A percentile compares a stretch with the other conserved stretches of the same genome.
These are phyloP conservation scores for Fusarium scirpi DNA, from an alignment of 2,329 filamentous ascomycete species.

Conservation along the genomic window DNA sequence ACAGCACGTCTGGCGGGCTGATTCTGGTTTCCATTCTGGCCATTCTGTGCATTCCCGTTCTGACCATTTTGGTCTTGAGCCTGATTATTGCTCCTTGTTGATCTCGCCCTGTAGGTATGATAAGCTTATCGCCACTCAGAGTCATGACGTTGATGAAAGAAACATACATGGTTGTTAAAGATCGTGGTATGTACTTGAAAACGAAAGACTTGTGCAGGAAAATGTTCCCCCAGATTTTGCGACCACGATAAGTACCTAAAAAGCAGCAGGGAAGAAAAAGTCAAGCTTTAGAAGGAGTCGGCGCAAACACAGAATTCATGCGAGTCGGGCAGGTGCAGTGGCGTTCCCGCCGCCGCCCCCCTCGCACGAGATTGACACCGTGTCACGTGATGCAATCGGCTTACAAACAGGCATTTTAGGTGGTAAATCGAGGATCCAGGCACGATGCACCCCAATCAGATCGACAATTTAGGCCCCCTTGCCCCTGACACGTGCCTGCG, in stretches of 20 bases:
- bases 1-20: slow-evolving; percentile 50
- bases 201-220: neutral
- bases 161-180: slow-evolving; percentile 28
- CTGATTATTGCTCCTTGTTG: slow-evolving; percentile 33
- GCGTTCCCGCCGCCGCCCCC: slow-evolving; percentile 30
- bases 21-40: slow-evolving; percentile 27
- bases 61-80: slow-evolving; percentile 16
- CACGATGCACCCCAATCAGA: slow-evolving; percentile 36
- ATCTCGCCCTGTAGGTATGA: slow-evolving; percentile 39
- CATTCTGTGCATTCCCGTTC: slow-evolving; percentile 7
- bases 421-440: slow-evolving; percentile 24
- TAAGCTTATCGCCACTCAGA: slow-evolving; percentile 24
- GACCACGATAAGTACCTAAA: slow-evolving; percentile 9
- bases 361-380: slow-evolving; percentile 49
- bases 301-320: slow-evolving; percentile 36
- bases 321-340: slow-evolving; percentile 33
- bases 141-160: neutral
- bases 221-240: slow-evolving; percentile 5
- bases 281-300: slow-evolving; percentile 23
- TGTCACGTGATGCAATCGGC: slow-evolving; percentile 49
- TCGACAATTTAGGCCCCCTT: slow-evolving; percentile 25
- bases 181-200: neutral
- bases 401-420: slow-evolving; percentile 1
- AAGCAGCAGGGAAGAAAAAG: slow-evolving; percentile 11
- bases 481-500: slow-evolving; percentile 49